phyloP scores from a whole-genome alignment of 169 alveolate genomes.

The Eimeria praecox region DNA sequence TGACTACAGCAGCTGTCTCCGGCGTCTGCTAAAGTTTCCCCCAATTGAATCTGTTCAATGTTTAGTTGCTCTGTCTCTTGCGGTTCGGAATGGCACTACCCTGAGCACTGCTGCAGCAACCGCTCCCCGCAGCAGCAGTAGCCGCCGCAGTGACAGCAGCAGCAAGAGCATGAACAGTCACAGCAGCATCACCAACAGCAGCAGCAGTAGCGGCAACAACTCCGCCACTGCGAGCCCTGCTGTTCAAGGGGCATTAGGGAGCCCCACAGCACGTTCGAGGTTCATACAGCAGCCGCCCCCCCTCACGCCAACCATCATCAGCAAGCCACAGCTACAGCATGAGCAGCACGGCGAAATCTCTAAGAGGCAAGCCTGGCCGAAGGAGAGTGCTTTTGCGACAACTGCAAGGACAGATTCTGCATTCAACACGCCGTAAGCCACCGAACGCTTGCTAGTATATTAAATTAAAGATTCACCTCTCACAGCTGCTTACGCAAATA shows the following conservation, averaged over 20 bases:
- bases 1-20: constrained; percentile 83
- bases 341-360: neutral
- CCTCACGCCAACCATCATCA: constrained; percentile 29
- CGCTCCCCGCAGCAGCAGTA: constrained; percentile 39
- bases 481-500: neutral
- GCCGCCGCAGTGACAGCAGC: constrained; percentile 14
- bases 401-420: neutral
- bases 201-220: neutral
- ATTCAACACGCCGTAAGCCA: constrained; percentile 8
- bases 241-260: neutral
- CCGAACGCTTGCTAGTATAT: neutral
- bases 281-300: constrained; percentile 55
- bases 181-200: constrained; percentile 10
- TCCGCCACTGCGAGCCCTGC: constrained; percentile 10
- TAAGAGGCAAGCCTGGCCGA: neutral
- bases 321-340: constrained; percentile 35
- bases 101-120: constrained; percentile 14
- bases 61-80: constrained; percentile 80
- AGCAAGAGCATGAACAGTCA: constrained; percentile 4
- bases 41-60: constrained; percentile 87
- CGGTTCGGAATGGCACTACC: constrained; percentile 29
- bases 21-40: constrained; percentile 87
- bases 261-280: neutral
- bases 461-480: neutral
- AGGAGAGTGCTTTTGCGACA: constrained; percentile 40